Conservation (phyloP, 306 rosid species). For the Lagenaria siceraria region DNA sequence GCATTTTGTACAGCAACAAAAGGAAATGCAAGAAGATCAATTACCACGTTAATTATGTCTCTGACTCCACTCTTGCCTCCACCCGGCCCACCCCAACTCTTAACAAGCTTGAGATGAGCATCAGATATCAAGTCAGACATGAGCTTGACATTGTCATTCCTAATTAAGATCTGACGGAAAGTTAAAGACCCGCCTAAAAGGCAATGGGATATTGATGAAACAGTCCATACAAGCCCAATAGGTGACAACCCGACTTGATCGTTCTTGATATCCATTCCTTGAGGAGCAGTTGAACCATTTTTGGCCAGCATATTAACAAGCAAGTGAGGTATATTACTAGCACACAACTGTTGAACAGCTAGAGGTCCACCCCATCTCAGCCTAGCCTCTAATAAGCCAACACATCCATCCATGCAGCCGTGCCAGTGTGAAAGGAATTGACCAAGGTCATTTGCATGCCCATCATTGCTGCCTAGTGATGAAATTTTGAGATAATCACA, state of each 20-base stretch:
- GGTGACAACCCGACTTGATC: slow-evolving; percentile 75
- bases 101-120: slow-evolving; percentile 59
- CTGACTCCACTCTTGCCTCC: slow-evolving; percentile 73
- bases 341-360: slow-evolving; percentile 84
- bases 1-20: slow-evolving; percentile 84
- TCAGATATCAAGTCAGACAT: slow-evolving; percentile 56
- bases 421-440: slow-evolving; percentile 67
- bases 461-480: slow-evolving; percentile 33
- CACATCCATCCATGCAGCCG: slow-evolving; percentile 77
- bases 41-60: slow-evolving; percentile 47
- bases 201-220: slow-evolving; percentile 65
- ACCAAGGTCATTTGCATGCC: slow-evolving; percentile 18
- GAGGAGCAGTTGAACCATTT: slow-evolving; percentile 26
- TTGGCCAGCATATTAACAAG: slow-evolving; percentile 54
- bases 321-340: slow-evolving; percentile 63
- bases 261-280: slow-evolving; percentile 28
- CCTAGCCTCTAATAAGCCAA: slow-evolving; percentile 72
- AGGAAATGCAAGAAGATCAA: slow-evolving; percentile 88
- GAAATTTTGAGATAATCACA: slow-evolving; percentile 52
- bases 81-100: slow-evolving; percentile 78
- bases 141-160: slow-evolving; percentile 56
- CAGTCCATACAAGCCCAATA: slow-evolving; percentile 64
- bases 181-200: slow-evolving; percentile 66
- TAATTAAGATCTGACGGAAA: slow-evolving; percentile 63
- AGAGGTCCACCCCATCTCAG: slow-evolving; percentile 81